phyloP scores from a whole-genome alignment of 169 alveolate genomes.

The Cyclospora cayetanensis region DNA sequence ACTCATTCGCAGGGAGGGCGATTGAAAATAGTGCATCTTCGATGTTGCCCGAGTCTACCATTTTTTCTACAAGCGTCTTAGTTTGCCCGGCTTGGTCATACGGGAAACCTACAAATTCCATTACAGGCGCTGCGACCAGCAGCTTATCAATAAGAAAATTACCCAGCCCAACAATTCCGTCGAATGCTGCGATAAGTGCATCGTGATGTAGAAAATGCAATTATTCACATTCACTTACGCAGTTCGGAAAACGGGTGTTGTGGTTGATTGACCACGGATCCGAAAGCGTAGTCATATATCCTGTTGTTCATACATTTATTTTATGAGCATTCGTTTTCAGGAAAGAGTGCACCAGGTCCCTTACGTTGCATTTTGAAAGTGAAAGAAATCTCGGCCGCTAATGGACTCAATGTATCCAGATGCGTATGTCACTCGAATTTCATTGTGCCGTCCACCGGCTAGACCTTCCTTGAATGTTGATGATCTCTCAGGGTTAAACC shows the following conservation, averaged over 20 bases:
- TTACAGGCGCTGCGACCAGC: background rate
- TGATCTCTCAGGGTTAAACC: conserved; percentile 47
- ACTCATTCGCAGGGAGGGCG: background rate
- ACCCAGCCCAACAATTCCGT: conserved; percentile 60
- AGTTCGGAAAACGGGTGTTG: conserved; percentile 49
- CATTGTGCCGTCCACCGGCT: background rate
- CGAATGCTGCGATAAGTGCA: conserved; percentile 22
- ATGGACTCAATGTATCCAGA: conserved; percentile 31
- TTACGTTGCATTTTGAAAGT: conserved; percentile 10
- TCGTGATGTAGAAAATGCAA: background rate
- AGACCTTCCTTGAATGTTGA: background rate
- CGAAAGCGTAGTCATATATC: background rate
- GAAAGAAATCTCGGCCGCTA: background rate
- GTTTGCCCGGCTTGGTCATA: background rate
- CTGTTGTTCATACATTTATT: background rate
- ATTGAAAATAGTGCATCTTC: background rate
- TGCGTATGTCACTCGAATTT: conserved; percentile 35
- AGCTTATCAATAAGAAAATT: background rate
- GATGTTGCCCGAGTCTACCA: conserved; percentile 7
- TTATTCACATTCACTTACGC: too few relatives aligned
- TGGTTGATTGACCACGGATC: conserved; percentile 25
- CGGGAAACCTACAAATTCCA: background rate
- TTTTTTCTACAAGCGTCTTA: background rate
- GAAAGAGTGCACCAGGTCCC: too few relatives aligned
- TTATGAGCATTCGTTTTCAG: too few relatives aligned